A percentile compares a stretch with the other conserved stretches of the same genome.
Evolutionary conservation across 352 stramenopile genomes (phyloP).

Genomic region (Globisporangium abappressorium): DNA sequence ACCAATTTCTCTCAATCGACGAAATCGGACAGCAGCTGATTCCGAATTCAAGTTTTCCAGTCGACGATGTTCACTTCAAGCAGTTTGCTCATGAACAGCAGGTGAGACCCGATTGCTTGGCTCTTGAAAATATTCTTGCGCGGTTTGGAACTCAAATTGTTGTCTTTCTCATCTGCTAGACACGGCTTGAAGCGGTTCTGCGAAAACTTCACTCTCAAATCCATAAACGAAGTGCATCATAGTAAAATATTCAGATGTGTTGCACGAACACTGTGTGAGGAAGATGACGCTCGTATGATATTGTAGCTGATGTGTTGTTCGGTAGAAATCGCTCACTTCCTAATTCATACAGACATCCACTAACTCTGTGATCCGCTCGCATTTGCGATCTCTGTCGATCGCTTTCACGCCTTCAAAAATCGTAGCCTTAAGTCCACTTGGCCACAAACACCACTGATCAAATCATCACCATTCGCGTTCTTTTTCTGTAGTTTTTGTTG

Average conservation of each 20-base stretch:
- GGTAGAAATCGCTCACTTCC: too few species aligned
- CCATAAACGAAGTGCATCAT: neutral
- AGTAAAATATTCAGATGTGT: neutral
- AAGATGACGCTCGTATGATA: too few species aligned
- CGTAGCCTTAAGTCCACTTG: too few species aligned
- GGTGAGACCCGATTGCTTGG: neutral
- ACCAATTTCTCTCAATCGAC: slow-evolving; percentile 27
- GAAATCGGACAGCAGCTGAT: slow-evolving; percentile 29
- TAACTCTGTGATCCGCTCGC: too few species aligned
- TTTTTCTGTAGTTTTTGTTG: too few species aligned
- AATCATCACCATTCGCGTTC: too few species aligned
- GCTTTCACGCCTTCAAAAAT: too few species aligned
- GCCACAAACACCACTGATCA: too few species aligned
- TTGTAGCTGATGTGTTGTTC: too few species aligned
- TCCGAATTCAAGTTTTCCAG: slow-evolving; percentile 29
- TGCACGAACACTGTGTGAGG: too few species aligned
- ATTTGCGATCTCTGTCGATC: too few species aligned
- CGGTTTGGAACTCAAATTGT: neutral
- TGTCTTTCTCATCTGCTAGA: neutral
- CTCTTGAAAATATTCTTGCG: neutral
- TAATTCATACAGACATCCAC: too few species aligned
- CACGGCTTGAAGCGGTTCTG: slow-evolving; percentile 13
- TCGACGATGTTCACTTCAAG: slow-evolving; percentile 20
- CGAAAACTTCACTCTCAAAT: slow-evolving; percentile 14
- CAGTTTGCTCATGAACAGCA: slow-evolving; percentile 32